Evolutionary conservation across 1,284 basidiomycete genomes (phyloP).

Genomic region (Cyathus pygmaeus): DNA sequence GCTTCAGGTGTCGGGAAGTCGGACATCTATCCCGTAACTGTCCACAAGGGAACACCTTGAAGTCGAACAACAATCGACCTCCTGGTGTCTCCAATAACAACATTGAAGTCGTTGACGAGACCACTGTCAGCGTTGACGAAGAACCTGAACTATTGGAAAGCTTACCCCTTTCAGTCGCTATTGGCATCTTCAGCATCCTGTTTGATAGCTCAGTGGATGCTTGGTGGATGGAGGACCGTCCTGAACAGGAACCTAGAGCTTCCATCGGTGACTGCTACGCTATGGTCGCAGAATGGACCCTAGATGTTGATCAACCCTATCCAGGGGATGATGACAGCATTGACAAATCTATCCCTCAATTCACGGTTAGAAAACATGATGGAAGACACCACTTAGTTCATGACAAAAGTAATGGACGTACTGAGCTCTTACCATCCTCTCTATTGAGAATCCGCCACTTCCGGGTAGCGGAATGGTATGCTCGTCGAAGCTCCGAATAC

Average conservation of each 20-base stretch:
- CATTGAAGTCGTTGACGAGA: constrained; percentile 1
- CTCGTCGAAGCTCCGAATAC: no score
- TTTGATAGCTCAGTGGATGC: no score
- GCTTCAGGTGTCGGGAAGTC: constrained; percentile 21
- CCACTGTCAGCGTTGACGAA: constrained; percentile 2
- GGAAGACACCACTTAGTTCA: no score
- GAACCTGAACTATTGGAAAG: constrained; percentile 9
- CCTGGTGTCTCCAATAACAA: constrained; percentile 13
- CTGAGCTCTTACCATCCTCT: no score
- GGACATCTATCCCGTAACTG: constrained; percentile 27
- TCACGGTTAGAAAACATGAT: no score
- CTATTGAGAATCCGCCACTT: no score
- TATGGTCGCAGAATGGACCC: neutral
- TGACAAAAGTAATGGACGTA: no score
- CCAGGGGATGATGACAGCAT: no score
- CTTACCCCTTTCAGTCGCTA: constrained; percentile 2
- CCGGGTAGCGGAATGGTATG: no score
- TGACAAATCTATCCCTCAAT: no score
- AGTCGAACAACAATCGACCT: constrained; percentile 5
- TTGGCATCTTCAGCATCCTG: neutral
- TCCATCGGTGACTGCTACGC: neutral
- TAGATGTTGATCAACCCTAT: neutral
- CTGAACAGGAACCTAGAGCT: neutral
- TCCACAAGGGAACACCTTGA: constrained; percentile 15
- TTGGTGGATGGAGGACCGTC: no score